phyloP scores from a whole-genome alignment of 345 rosid species.

The Laguncularia racemosa region DNA sequence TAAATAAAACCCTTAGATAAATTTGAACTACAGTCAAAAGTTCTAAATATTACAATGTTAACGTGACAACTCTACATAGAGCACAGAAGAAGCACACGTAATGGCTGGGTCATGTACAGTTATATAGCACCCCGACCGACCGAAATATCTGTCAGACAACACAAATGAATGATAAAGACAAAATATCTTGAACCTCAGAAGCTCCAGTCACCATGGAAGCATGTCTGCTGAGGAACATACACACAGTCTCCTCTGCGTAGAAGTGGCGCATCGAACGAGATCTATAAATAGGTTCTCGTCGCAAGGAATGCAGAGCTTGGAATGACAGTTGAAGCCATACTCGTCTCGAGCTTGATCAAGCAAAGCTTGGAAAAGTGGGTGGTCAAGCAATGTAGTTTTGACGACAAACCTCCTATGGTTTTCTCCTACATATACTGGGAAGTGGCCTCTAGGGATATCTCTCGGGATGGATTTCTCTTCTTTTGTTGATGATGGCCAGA shows the following conservation, averaged over 20 bases:
- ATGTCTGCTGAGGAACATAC: slow-evolving; percentile 14
- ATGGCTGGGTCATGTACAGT: no score
- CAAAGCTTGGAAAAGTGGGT: slow-evolving; percentile 73
- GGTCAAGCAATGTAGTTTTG: slow-evolving; percentile 53
- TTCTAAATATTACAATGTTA: no score
- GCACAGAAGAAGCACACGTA: no score
- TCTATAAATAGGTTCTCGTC: slow-evolving; percentile 62
- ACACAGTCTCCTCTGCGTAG: slow-evolving; percentile 26
- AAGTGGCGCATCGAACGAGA: slow-evolving; percentile 54
- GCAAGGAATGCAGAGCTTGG: slow-evolving; percentile 79
- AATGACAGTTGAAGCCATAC: slow-evolving; percentile 45
- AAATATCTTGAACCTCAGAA: slow-evolving; percentile 5
- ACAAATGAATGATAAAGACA: slow-evolving; percentile 21
- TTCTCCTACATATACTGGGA: slow-evolving; percentile 79
- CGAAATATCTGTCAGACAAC: not conserved
- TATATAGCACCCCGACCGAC: no score
- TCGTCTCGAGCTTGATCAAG: slow-evolving; percentile 69
- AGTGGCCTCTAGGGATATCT: slow-evolving; percentile 85
- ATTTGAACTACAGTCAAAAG: no score
- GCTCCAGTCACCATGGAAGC: not conserved
- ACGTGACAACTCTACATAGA: no score
- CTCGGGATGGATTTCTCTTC: slow-evolving; percentile 46
- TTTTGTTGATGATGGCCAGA: slow-evolving; percentile 33
- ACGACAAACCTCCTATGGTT: slow-evolving; percentile 59
- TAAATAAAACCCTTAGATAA: no score